Conservation (phyloP, 345 rosid genomes). For the Eucalyptus cloeziana region DNA sequence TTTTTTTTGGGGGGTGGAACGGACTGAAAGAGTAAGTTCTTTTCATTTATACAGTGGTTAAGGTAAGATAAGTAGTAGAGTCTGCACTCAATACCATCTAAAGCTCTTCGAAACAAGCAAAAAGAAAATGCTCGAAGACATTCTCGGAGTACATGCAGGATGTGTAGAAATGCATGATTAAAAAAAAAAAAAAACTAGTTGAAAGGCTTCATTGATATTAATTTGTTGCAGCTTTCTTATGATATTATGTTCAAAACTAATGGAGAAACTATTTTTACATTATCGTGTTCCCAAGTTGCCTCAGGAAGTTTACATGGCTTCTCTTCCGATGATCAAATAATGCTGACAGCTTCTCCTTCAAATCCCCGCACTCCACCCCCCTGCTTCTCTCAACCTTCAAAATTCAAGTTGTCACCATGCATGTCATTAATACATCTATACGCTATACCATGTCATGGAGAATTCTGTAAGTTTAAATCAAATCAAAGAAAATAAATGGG, state of each 20-base stretch:
- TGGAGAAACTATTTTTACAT: background rate
- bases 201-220: background rate
- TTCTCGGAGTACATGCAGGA: background rate
- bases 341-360: slow-evolving; percentile 15
- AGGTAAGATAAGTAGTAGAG: background rate
- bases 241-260: background rate
- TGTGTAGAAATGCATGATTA: background rate
- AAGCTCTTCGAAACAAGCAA: background rate
- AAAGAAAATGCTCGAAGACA: background rate
- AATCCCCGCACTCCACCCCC: slow-evolving; percentile 1
- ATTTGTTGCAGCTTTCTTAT: background rate
- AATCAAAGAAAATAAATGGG: background rate
- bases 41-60: too few species aligned
- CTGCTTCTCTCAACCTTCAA: background rate
- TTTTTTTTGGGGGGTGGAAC: background rate
- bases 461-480: background rate
- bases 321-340: too few species aligned
- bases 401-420: background rate
- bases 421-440: background rate
- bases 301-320: background rate
- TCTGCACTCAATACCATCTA: background rate
- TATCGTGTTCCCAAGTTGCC: background rate
- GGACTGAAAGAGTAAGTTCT: too few species aligned
- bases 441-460: too few species aligned
- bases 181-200: background rate